These are phyloP conservation scores for Niveomyces coronatus DNA, from an alignment of 2,329 filamentous ascomycete species.

Conservation along the genomic window DNA sequence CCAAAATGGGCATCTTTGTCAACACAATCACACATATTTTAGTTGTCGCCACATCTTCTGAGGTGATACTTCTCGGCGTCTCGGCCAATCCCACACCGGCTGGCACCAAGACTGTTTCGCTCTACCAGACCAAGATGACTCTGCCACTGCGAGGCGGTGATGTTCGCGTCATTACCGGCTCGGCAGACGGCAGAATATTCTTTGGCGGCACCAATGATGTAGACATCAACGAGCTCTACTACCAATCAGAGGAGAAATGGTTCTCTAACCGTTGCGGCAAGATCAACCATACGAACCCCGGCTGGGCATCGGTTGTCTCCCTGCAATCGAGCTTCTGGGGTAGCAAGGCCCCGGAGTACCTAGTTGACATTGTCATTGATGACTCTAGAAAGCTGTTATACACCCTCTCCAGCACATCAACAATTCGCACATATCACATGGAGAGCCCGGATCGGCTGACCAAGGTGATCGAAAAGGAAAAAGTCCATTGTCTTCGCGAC, in stretches of 20 bases:
- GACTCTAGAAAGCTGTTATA: slow-evolving; percentile 84
- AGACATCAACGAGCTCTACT: slow-evolving; percentile 87
- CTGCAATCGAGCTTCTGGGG: slow-evolving; percentile 41
- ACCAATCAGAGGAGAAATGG: slow-evolving; percentile 96
- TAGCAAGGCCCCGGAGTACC: slow-evolving; percentile 46
- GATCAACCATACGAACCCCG: slow-evolving; percentile 74
- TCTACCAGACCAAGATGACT: slow-evolving; percentile 85
- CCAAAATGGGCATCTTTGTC: slow-evolving; percentile 80
- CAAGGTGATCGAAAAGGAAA: slow-evolving; percentile 56
- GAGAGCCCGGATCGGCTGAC: slow-evolving; percentile 51
- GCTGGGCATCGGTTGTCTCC: slow-evolving; percentile 54
- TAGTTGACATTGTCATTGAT: slow-evolving; percentile 76
- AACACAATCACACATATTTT: slow-evolving; percentile 77
- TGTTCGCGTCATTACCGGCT: slow-evolving; percentile 69
- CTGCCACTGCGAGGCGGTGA: slow-evolving; percentile 66
- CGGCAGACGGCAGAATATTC: slow-evolving; percentile 83
- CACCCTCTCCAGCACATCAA: slow-evolving; percentile 77
- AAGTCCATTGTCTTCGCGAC: slow-evolving; percentile 52
- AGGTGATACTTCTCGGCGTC: slow-evolving; percentile 85
- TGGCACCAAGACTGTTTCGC: slow-evolving; percentile 60
- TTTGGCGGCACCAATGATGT: slow-evolving; percentile 73
- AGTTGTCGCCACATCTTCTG: slow-evolving; percentile 75
- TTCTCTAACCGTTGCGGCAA: slow-evolving; percentile 82
- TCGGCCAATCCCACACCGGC: slow-evolving; percentile 53
- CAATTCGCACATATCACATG: slow-evolving; percentile 86